Conservation (phyloP, 495 filamentous ascomycete genomes). For the Penicillium lividum region DNA sequence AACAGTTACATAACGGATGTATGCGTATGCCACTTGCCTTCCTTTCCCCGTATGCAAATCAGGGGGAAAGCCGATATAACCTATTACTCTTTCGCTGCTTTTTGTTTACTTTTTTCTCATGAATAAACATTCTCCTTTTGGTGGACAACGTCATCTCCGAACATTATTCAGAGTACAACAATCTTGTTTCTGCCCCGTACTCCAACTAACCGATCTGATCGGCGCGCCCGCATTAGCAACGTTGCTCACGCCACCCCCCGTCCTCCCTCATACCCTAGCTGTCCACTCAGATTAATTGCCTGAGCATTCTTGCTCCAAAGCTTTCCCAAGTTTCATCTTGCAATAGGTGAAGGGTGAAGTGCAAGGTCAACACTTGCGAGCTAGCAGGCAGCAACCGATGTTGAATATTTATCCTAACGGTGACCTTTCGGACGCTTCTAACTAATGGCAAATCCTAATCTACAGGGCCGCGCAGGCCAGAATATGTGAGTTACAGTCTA, state of each 20-base stretch:
- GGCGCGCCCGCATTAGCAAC: slow-evolving; percentile 23
- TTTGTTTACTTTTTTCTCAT: background rate
- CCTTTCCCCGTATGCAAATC: slow-evolving; percentile 15
- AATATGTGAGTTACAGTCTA: slow-evolving; percentile 23
- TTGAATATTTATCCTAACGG: slow-evolving; percentile 11
- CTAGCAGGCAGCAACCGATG: slow-evolving; percentile 24
- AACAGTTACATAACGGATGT: background rate
- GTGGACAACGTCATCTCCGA: slow-evolving; percentile 25
- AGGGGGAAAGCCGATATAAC: slow-evolving; percentile 12
- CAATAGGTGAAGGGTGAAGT: background rate
- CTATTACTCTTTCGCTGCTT: background rate
- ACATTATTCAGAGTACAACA: slow-evolving; percentile 11
- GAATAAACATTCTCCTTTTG: background rate
- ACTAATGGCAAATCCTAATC: slow-evolving; percentile 26
- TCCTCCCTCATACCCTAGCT: slow-evolving; percentile 13
- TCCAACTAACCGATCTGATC: slow-evolving; percentile 25
- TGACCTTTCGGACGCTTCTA: slow-evolving; percentile 11
- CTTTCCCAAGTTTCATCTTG: background rate
- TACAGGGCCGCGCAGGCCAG: slow-evolving; percentile 27
- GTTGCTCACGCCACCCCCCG: slow-evolving; percentile 23
- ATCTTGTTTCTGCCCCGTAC: slow-evolving; percentile 22
- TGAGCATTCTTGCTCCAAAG: no score
- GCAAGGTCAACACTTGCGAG: slow-evolving; percentile 2
- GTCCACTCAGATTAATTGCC: background rate
- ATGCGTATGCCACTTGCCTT: slow-evolving; percentile 4